A percentile compares a stretch with the other conserved stretches of the same genome.
Conservation (phyloP, 2,329 filamentous ascomycete genomes). For the Arthrinium phaeospermum region DNA sequence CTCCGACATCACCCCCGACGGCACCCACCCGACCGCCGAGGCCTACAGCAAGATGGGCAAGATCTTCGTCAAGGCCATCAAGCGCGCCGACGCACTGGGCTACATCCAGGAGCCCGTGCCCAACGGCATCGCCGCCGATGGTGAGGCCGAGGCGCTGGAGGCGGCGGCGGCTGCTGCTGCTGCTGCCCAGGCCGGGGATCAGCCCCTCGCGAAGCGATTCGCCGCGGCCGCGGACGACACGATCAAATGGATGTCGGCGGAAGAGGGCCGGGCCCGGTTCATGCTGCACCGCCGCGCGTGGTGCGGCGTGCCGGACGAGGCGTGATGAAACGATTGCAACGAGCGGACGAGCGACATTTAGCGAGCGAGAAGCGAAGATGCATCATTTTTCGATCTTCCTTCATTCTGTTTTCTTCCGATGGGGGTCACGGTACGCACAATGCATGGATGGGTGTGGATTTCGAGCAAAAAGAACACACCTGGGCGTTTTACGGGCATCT, state of each 20-base stretch:
- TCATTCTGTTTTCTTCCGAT: not conserved
- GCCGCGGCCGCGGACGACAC: not conserved
- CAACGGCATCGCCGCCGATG: constrained; percentile 28
- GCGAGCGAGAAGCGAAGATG: not conserved
- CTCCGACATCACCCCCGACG: constrained; percentile 32
- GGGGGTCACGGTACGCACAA: not conserved
- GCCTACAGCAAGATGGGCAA: constrained; percentile 33
- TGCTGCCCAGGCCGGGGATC: not conserved
- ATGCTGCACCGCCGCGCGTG: constrained; percentile 16
- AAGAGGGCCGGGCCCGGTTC: constrained; percentile 16
- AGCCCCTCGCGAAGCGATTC: not conserved
- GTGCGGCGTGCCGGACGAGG: not conserved
- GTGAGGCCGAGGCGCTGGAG: constrained; percentile 19
- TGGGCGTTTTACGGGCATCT: constrained; percentile 14
- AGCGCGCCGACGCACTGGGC: constrained; percentile 29
- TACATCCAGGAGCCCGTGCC: constrained; percentile 28
- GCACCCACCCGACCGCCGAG: constrained; percentile 33
- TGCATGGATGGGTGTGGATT: constrained; percentile 5
- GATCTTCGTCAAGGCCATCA: constrained; percentile 31
- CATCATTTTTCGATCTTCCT: not conserved
- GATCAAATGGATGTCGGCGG: not conserved
- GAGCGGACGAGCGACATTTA: not conserved
- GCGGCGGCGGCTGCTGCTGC: too few relatives aligned
- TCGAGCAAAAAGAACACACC: not conserved
- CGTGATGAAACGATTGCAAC: not conserved